These are phyloP conservation scores for Phytophthora sp. DNA, from an alignment of 352 stramenopile genomes.

Conservation along the genomic window DNA sequence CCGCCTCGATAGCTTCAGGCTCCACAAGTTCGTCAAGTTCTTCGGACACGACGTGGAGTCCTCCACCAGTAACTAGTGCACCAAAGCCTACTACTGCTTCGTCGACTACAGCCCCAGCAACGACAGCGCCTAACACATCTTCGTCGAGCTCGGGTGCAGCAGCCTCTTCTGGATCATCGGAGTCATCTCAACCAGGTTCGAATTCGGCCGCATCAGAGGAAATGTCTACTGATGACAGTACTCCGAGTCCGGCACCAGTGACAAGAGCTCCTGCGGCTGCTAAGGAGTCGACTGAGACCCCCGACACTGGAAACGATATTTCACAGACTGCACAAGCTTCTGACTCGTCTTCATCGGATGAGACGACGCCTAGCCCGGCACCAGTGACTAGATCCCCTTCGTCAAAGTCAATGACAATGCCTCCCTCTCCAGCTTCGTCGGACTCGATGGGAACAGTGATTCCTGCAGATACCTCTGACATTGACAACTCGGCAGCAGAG, in stretches of 20 bases:
- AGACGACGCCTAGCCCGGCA: conserved; percentile 24
- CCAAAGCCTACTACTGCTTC: conserved; percentile 18
- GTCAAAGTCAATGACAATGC: conserved; percentile 16
- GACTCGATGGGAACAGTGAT: conserved; percentile 40
- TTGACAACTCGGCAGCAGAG: conserved; percentile 35
- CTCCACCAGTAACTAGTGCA: conserved; percentile 29
- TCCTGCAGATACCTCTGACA: conserved; percentile 30
- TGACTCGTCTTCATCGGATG: conserved; percentile 3
- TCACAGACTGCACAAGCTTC: conserved; percentile 23
- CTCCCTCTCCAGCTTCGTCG: conserved; percentile 17
- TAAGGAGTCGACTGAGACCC: conserved; percentile 9
- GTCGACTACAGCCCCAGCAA: conserved; percentile 5
- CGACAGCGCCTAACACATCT: conserved; percentile 6
- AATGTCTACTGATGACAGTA: conserved; percentile 21
- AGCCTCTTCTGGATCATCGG: conserved; percentile 17
- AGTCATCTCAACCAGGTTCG: conserved; percentile 6
- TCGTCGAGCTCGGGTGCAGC: conserved; percentile 17
- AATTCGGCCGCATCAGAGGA: background rate
- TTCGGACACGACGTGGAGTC: conserved; percentile 21
- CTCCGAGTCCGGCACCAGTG: conserved; percentile 37
- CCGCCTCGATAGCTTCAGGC: conserved; percentile 3
- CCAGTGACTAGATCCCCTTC: conserved; percentile 23
- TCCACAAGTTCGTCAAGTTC: conserved; percentile 17
- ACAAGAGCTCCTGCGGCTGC: conserved; percentile 26
- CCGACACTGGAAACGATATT: conserved; percentile 10